Conservation (phyloP, 2,329 filamentous ascomycete species). For the Pestalotiopsis sp. region DNA sequence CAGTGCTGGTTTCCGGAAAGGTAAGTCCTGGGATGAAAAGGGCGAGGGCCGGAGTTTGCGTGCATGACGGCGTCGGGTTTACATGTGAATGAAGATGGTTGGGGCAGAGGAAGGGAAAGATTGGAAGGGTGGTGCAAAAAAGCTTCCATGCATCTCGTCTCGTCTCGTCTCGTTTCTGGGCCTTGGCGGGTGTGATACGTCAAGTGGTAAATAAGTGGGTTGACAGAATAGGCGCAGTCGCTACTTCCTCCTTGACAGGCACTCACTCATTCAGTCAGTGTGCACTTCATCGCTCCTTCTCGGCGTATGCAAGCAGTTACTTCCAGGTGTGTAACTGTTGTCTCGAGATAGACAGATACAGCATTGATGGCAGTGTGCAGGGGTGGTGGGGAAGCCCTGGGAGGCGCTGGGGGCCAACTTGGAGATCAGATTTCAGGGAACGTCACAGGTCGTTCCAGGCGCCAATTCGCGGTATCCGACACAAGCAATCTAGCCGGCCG, state of each 20-base stretch:
- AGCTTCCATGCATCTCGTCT: constrained; percentile 6
- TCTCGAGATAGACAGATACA: not conserved
- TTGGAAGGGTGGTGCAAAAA: not conserved
- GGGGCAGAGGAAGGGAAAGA: not conserved
- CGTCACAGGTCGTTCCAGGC: not conserved
- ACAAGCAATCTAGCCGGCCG: constrained; percentile 1
- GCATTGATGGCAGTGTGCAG: not conserved
- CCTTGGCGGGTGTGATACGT: not conserved
- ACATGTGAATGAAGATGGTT: constrained; percentile 1
- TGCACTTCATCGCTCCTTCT: too few relatives aligned
- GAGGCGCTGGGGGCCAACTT: not conserved
- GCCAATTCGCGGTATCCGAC: not conserved
- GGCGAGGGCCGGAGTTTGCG: constrained; percentile 5
- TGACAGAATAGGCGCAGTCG: too few relatives aligned
- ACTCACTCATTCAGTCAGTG: too few relatives aligned
- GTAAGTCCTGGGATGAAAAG: not conserved
- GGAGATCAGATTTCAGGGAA: not conserved
- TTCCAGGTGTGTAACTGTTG: too few relatives aligned
- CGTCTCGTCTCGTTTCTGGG: not conserved
- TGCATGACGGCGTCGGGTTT: constrained; percentile 2
- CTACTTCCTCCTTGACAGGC: too few relatives aligned
- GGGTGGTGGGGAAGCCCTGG: too few relatives aligned
- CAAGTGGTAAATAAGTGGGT: too few relatives aligned
- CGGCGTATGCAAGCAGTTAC: too few relatives aligned
- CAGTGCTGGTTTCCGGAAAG: not conserved